A percentile compares a stretch with the other conserved stretches of the same genome.
These are phyloP conservation scores for Ambrosia artemisiifolia DNA, from an alignment of 129 eudicot species.

Conservation along the genomic window DNA sequence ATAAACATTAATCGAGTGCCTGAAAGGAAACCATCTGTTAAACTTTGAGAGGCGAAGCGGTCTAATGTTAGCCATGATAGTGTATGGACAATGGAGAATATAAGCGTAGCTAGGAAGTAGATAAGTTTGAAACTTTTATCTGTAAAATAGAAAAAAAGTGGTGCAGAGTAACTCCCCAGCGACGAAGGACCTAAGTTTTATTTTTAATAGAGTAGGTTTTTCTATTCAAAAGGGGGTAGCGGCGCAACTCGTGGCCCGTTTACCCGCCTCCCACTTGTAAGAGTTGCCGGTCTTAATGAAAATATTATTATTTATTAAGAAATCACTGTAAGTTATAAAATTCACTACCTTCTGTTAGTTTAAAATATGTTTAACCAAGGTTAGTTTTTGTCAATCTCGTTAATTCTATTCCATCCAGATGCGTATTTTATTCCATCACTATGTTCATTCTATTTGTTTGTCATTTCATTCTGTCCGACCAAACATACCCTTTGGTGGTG, in stretches of 20 bases:
- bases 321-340: neutral
- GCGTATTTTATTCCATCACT: neutral
- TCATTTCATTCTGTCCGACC: neutral
- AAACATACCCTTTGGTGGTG: neutral
- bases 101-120: neutral
- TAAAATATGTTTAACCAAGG: neutral
- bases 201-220: too few species aligned
- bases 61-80: neutral
- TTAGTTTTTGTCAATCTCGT: neutral
- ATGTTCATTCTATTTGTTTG: neutral
- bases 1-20: neutral
- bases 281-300: too few species aligned
- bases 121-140: neutral
- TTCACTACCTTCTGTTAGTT: neutral
- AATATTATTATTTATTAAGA: too few species aligned
- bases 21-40: neutral
- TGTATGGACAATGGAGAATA: neutral
- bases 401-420: neutral
- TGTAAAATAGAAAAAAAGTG: neutral
- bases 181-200: too few species aligned
- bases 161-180: too few species aligned
- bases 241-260: too few species aligned
- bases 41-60: neutral
- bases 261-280: too few species aligned
- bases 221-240: too few species aligned